phyloP scores from a whole-genome alignment of 2,329 filamentous ascomycete species.

The Apiospora hydei region DNA sequence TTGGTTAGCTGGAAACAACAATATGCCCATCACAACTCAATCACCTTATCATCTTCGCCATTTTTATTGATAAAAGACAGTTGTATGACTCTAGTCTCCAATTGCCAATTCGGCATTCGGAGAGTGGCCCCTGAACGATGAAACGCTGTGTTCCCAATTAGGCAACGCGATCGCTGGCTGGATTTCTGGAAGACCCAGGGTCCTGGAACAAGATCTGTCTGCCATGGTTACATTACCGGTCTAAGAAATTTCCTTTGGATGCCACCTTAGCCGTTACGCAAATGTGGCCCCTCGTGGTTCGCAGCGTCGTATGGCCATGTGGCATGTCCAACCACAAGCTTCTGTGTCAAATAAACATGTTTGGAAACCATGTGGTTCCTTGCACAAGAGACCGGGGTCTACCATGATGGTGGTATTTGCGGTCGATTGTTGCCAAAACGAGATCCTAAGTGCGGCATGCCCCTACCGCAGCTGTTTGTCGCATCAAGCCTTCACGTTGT shows the following conservation, averaged over 20 bases:
- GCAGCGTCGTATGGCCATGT: background rate
- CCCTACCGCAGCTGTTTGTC: background rate
- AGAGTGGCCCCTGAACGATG: background rate
- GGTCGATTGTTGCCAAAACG: background rate
- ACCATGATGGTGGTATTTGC: background rate
- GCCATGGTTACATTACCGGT: conserved; percentile 1
- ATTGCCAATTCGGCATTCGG: background rate
- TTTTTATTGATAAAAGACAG: no score
- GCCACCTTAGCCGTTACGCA: background rate
- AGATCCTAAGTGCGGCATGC: background rate
- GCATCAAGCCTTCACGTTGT: background rate
- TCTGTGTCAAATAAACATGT: background rate
- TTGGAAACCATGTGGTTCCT: background rate
- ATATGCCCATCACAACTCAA: no score
- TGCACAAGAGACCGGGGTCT: background rate
- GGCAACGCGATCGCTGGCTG: background rate
- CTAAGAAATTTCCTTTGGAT: background rate
- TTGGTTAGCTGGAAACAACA: background rate
- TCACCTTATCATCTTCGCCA: no score
- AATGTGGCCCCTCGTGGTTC: background rate
- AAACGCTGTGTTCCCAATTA: background rate
- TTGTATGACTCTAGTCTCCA: background rate
- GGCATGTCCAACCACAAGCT: background rate
- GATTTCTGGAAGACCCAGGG: background rate
- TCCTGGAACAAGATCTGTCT: background rate